Base-by-base conservation (phyloP, 345 rosid species). In the Trapa bicornis region DNA sequence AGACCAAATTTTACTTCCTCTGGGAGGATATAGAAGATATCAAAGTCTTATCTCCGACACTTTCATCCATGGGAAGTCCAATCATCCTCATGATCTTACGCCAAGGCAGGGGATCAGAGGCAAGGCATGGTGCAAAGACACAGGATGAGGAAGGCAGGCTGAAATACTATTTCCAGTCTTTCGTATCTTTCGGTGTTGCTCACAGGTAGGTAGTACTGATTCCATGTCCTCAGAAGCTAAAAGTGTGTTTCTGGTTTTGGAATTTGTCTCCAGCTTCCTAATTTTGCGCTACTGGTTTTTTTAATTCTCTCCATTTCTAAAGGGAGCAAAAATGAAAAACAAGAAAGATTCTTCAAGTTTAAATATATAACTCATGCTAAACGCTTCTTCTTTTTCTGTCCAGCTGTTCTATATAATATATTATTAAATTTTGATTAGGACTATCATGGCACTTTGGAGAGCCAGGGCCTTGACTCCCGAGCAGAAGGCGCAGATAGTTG, bases 1-100 rank as follows among this genome's bases (percentile, higher is more conserved):
- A 81, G 82, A 94, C 97, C 68, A 94, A 86, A 65, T 94, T 94
- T 73, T 94, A 88, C 79, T 90, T 94, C 78, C 88, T 94, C 62
- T 94, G 99, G 99, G 96, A 88, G 80, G 97, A 93, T 79, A 85
- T 89, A 37, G 98, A 89, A 69, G 96, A 86, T 36, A 87, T 94
- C 75, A 86, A 86, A 80, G 81, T 90, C 68, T 74, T 77, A 38
- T 67, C 99, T 74, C 96, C 97, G 10, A 82, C 91, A 70, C 84
- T 94, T 77, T 77, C 92, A 58, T 94, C 99, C 38, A 90, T 94
- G 96, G 99, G 97, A 65, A 90, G 96, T 77, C 99, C 97, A 48
- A 75, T 83, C 69, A 70, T 94, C 37, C 91, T 84, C 61, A 80
- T 88, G 78, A 94, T 89, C 72, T 96, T 94, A 63, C 72, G 92